phyloP scores from a whole-genome alignment of 2,329 filamentous ascomycete genomes.

The Drechslerella dactyloides region DNA sequence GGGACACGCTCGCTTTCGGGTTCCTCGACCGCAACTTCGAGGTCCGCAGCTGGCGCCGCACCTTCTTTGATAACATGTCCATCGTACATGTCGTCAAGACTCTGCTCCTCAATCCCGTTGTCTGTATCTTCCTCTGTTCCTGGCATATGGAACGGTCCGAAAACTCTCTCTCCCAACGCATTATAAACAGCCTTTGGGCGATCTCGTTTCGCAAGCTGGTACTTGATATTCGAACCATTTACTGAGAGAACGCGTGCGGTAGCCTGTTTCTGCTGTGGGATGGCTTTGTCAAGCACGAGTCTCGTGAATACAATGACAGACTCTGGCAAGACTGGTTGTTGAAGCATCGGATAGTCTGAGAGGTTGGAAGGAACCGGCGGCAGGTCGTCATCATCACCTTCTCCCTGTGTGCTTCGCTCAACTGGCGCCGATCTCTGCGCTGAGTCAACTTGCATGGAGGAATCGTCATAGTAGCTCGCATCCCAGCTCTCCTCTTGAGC shows the following conservation, averaged over 20 bases:
- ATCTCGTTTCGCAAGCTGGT: slow-evolving; percentile 52
- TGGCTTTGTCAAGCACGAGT: slow-evolving; percentile 50
- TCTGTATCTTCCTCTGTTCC: slow-evolving; percentile 50
- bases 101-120: slow-evolving; percentile 23
- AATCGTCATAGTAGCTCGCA: slow-evolving; percentile 50
- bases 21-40: neutral
- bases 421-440: slow-evolving; percentile 22
- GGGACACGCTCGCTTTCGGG: slow-evolving; percentile 25
- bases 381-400: slow-evolving; percentile 50
- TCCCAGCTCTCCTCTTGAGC: slow-evolving; percentile 27
- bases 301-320: slow-evolving; percentile 53
- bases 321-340: slow-evolving; percentile 49
- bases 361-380: slow-evolving; percentile 53
- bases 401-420: slow-evolving; percentile 36
- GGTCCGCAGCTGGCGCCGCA: neutral
- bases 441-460: slow-evolving; percentile 48
- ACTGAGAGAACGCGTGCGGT: slow-evolving; percentile 52
- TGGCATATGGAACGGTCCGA: slow-evolving; percentile 54
- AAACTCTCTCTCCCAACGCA: slow-evolving; percentile 53
- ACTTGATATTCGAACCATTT: slow-evolving; percentile 25
- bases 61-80: slow-evolving; percentile 36
- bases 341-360: slow-evolving; percentile 47
- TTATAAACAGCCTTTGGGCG: slow-evolving; percentile 50
- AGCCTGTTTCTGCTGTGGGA: slow-evolving; percentile 51
- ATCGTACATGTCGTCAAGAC: slow-evolving; percentile 17